These are phyloP conservation scores for Hemileccinum impolitum DNA, from an alignment of 768 basidiomycete species.

Conservation along the genomic window DNA sequence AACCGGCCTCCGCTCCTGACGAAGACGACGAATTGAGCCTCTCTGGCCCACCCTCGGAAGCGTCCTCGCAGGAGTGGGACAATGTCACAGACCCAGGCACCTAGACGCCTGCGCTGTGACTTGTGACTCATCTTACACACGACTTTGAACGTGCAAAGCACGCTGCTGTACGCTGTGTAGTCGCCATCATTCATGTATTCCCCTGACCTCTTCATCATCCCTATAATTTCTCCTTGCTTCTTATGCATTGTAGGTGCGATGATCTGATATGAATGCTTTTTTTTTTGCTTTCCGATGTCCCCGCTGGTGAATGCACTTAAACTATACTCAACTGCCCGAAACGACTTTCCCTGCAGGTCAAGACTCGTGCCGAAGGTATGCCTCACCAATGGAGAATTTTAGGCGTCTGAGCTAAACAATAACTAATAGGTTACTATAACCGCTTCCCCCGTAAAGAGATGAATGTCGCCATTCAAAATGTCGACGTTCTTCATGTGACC, in stretches of 20 bases:
- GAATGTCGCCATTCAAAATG: conserved; percentile 58
- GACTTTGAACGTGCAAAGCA: conserved; percentile 26
- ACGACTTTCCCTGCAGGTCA: conserved; percentile 46
- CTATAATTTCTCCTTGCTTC: conserved; percentile 19
- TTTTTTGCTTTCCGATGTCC: conserved; percentile 28
- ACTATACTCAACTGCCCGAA: conserved; percentile 7
- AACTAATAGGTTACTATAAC: conserved; percentile 65
- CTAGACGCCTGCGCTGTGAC: conserved; percentile 46
- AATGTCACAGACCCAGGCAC: conserved; percentile 73
- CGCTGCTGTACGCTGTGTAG: conserved; percentile 32
- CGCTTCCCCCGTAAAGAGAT: conserved; percentile 69
- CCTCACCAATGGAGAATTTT: conserved; percentile 17
- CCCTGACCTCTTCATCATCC: conserved; percentile 11
- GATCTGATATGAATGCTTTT: conserved; percentile 63
- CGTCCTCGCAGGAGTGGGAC: conserved; percentile 91
- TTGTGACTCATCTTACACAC: conserved; percentile 28
- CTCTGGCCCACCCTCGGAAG: conserved; percentile 75
- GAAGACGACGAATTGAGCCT: conserved; percentile 58
- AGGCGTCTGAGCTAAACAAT: conserved; percentile 15
- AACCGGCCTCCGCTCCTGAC: conserved; percentile 34
- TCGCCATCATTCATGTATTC: conserved; percentile 25
- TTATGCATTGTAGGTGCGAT: conserved; percentile 22
- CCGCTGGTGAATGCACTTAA: conserved; percentile 17
- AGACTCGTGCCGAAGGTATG: conserved; percentile 75
- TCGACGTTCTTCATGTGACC: conserved; percentile 23